Evolutionary conservation across 2,329 filamentous ascomycete genomes (phyloP).

Genomic region (Paracamarosporium sp.): DNA sequence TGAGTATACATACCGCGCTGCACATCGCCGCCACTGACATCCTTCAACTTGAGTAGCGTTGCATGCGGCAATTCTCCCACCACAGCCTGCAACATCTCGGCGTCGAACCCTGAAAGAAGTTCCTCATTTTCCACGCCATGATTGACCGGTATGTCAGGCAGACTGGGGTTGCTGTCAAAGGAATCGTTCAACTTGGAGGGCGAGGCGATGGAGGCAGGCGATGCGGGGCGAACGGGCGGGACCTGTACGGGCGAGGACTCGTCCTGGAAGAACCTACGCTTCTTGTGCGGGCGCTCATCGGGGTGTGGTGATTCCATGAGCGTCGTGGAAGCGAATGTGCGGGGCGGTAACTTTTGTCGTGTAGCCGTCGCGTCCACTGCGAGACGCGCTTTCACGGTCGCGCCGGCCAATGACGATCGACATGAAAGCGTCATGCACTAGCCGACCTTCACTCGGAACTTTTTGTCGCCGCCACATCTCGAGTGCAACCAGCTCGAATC

Average conservation of each 20-base stretch:
- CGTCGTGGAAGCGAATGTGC: slow-evolving; percentile 14
- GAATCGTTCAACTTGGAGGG: slow-evolving; percentile 23
- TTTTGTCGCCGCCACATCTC: slow-evolving; percentile 2
- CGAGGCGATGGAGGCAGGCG: slow-evolving; percentile 40
- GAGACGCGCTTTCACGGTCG: slow-evolving; percentile 40
- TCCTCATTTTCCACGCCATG: slow-evolving; percentile 16
- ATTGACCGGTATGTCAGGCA: slow-evolving; percentile 7
- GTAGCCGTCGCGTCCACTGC: slow-evolving; percentile 29
- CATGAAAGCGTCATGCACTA: slow-evolving; percentile 36
- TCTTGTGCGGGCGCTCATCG: slow-evolving; percentile 65
- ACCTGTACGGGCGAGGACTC: slow-evolving; percentile 46
- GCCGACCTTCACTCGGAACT: slow-evolving; percentile 14
- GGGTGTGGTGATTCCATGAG: slow-evolving; percentile 50
- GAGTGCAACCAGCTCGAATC: slow-evolving; percentile 5
- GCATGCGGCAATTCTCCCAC: slow-evolving; percentile 60
- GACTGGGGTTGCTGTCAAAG: slow-evolving; percentile 12
- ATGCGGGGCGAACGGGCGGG: slow-evolving; percentile 24
- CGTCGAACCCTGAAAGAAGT: slow-evolving; percentile 57
- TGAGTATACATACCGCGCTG: slow-evolving; percentile 51
- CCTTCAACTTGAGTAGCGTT: slow-evolving; percentile 56
- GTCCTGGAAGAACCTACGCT: slow-evolving; percentile 68
- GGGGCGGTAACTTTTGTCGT: slow-evolving; percentile 2
- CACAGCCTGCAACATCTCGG: slow-evolving; percentile 62
- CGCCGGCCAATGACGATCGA: slow-evolving; percentile 25
- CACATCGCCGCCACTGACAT: slow-evolving; percentile 60